phyloP scores from a whole-genome alignment of 2,329 filamentous ascomycete genomes.

The Exophiala xenobiotica region DNA sequence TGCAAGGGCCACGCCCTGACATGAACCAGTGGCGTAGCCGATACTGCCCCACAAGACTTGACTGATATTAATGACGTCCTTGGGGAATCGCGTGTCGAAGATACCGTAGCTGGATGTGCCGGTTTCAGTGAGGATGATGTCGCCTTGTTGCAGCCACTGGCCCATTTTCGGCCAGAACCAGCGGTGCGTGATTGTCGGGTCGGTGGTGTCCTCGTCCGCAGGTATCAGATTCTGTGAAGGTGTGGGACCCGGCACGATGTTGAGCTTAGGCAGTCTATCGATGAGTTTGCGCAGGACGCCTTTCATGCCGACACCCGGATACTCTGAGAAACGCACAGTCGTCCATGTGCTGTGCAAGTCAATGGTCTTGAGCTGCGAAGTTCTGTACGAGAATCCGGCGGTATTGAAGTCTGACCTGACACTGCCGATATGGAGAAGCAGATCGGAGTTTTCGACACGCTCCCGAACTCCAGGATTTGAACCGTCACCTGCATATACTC shows the following conservation, averaged over 20 bases:
- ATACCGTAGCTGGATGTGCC: slow-evolving; percentile 61
- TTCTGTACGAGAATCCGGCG: slow-evolving; percentile 56
- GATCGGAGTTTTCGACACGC: slow-evolving; percentile 45
- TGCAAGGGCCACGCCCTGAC: slow-evolving; percentile 58
- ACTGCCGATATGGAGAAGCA: slow-evolving; percentile 51
- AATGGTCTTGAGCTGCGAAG: slow-evolving; percentile 74
- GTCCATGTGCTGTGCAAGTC: slow-evolving; percentile 76
- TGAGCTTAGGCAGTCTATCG: slow-evolving; percentile 57
- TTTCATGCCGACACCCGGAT: slow-evolving; percentile 74
- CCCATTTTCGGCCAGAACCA: slow-evolving; percentile 60
- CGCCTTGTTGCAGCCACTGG: slow-evolving; percentile 53
- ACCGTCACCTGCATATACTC: slow-evolving; percentile 49
- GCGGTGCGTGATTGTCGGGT: slow-evolving; percentile 53
- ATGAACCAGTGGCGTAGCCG: slow-evolving; percentile 60
- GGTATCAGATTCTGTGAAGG: slow-evolving; percentile 58
- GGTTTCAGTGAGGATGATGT: slow-evolving; percentile 60
- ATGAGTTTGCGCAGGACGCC: slow-evolving; percentile 73
- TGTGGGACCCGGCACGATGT: slow-evolving; percentile 53
- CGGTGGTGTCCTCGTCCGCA: slow-evolving; percentile 29
- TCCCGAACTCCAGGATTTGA: slow-evolving; percentile 39
- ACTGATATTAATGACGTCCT: slow-evolving; percentile 49
- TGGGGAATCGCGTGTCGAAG: slow-evolving; percentile 52
- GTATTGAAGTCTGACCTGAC: slow-evolving; percentile 51
- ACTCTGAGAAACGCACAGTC: slow-evolving; percentile 73
- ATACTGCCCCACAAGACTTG: slow-evolving; percentile 61